Conservation (phyloP, 2,329 filamentous ascomycete genomes). For the Clonostachys sp. region DNA sequence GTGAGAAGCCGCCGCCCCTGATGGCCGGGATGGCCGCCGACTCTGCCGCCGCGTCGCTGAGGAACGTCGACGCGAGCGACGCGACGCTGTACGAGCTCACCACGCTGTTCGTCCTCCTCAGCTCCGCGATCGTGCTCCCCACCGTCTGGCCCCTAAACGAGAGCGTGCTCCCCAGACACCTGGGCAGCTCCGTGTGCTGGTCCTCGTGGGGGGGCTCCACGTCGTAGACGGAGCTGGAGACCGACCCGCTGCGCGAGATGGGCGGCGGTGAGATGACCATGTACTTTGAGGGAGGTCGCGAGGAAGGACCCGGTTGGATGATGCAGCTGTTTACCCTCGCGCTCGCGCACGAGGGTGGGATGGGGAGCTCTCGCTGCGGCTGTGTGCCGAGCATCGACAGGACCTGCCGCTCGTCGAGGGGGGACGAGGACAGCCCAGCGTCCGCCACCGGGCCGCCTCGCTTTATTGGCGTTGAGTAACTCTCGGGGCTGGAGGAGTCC, state of each 20-base stretch:
- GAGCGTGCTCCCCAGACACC: neutral
- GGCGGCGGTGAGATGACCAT: too few species aligned
- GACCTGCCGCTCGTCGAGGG: conserved; percentile 25
- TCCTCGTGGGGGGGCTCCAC: neutral
- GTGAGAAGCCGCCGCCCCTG: conserved; percentile 30
- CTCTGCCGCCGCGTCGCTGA: conserved; percentile 13
- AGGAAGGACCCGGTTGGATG: too few species aligned
- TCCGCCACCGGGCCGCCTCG: neutral
- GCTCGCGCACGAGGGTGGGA: conserved; percentile 12
- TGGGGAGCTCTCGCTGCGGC: conserved; percentile 16
- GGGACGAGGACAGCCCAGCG: conserved; percentile 16
- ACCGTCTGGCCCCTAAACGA: conserved; percentile 13
- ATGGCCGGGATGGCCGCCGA: conserved; percentile 33
- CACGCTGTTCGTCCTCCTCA: conserved; percentile 54
- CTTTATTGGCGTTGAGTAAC: neutral
- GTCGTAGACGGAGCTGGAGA: conserved; percentile 17
- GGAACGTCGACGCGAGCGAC: conserved; percentile 22
- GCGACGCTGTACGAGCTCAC: conserved; percentile 37
- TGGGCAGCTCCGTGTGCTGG: neutral
- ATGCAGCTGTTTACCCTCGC: too few species aligned
- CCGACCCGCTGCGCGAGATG: conserved; percentile 7
- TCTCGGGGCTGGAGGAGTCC: too few species aligned
- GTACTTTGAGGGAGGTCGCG: too few species aligned
- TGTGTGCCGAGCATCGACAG: conserved; percentile 16
- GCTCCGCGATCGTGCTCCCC: conserved; percentile 41